These are phyloP conservation scores for Quercus cerris DNA, from an alignment of 306 rosid species.

Conservation along the genomic window DNA sequence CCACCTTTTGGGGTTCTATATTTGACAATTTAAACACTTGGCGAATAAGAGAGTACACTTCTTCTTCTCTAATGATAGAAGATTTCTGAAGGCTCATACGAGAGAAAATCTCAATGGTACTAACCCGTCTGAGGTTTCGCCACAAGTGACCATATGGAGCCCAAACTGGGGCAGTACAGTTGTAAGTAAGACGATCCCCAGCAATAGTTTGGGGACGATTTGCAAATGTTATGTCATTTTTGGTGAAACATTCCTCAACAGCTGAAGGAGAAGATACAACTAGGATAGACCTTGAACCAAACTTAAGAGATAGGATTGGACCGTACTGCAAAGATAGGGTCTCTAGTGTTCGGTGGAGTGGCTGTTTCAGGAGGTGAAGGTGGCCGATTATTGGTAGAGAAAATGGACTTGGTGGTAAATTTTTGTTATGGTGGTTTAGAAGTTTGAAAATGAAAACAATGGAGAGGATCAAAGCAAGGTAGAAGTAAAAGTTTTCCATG, in stretches of 20 bases:
- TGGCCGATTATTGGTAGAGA: constrained; percentile 45
- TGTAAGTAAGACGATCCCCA: constrained; percentile 25
- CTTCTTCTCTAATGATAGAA: constrained; percentile 15
- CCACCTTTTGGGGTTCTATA: not conserved
- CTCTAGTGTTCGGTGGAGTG: constrained; percentile 22
- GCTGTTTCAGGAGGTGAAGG: constrained; percentile 36
- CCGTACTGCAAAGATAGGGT: constrained; percentile 22
- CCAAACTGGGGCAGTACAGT: not conserved
- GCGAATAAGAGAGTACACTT: constrained; percentile 6
- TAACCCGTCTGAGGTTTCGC: constrained; percentile 25
- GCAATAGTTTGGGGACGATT: constrained; percentile 30
- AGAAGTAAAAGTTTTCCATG: not conserved
- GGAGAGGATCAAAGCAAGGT: constrained; percentile 7
- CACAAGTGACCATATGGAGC: constrained; percentile 27
- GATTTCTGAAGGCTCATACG: constrained; percentile 5
- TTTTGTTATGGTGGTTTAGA: not conserved
- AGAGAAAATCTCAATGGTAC: constrained; percentile 25
- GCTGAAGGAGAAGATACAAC: constrained; percentile 39
- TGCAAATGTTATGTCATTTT: constrained; percentile 34
- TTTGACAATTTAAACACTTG: constrained; percentile 8
- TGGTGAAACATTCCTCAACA: constrained; percentile 30
- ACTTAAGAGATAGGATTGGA: constrained; percentile 11
- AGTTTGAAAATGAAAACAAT: not conserved
- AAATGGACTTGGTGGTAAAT: constrained; percentile 42
- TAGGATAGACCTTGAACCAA: constrained; percentile 27